Percentiles rank a stretch among this genome's conserved stretches.
Evolutionary conservation across 148 eudicot species (phyloP).

Genomic region (Persicaria maculosa): DNA sequence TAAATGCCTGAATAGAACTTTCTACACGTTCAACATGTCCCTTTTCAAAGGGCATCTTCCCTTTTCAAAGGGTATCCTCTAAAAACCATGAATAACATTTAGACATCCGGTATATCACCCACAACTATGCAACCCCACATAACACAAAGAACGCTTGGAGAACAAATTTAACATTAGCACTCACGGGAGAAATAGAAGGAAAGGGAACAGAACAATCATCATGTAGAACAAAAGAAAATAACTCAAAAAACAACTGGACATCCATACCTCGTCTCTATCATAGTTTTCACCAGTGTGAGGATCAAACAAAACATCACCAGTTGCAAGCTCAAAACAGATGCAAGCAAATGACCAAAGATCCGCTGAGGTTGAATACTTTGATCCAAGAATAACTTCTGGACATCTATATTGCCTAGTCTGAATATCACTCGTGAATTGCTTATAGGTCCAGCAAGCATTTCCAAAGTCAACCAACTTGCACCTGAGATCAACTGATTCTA

Average conservation of each 20-base stretch:
- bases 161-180: background rate
- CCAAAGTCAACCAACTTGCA: conserved; percentile 98
- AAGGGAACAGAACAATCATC: background rate
- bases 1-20: too few relatives aligned
- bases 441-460: conserved; percentile 95
- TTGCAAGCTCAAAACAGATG: conserved; percentile 94
- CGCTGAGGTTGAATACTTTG: conserved; percentile 84
- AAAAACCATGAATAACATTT: too few relatives aligned
- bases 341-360: conserved; percentile 98
- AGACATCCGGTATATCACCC: too few relatives aligned
- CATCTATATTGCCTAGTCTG: conserved; percentile 96
- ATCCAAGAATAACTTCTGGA: conserved; percentile 89
- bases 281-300: conserved; percentile 89
- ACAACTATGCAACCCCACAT: too few relatives aligned
- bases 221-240: background rate
- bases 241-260: background rate
- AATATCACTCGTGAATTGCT: conserved; percentile 84
- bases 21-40: too few relatives aligned
- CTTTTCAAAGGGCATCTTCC: too few relatives aligned
- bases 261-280: conserved; percentile 80
- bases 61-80: too few relatives aligned
- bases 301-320: conserved; percentile 95
- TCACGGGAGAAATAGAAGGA: conserved; percentile 4
- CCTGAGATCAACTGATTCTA: conserved; percentile 36
- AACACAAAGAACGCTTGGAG: too few relatives aligned